Base-by-base conservation (phyloP, 202 grass and related monocot genomes). In the Eragrostis tef region DNA sequence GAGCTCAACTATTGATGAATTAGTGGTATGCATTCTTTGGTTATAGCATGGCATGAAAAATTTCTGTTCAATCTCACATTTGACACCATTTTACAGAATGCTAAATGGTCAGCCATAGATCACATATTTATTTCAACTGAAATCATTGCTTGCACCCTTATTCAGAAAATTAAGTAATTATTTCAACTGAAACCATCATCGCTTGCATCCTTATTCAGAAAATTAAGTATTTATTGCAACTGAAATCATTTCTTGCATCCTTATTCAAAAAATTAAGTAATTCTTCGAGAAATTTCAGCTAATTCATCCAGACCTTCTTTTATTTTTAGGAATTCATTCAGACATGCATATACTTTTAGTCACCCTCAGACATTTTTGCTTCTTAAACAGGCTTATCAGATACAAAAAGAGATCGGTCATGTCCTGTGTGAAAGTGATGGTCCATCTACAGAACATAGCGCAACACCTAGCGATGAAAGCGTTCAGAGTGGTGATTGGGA, bases 11-110 rank as follows among this genome's bases (percentile, higher is more conserved):
- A 56, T 81, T 59, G 29, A 69, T 73, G 81, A 85, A 43, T 14
- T 83, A 59, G 39, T 84, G 84, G 92, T 94, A 87, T 64, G 84
- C 52, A 65, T 86, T 71, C 15, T 78, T 70, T 29, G 5, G 22
- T 42, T 65, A n/a, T n/a, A n/a, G n/a, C n/a, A n/a, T n/a, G n/a
- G n/a, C n/a, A n/a, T n/a, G n/a, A n/a, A n/a, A n/a, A n/a, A n/a
- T n/a, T 67, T 64, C 59, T 43, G 36, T 73, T 62, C 10, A 58
- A 78, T 68, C 46, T 75, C 20, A 60, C 45, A 71, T 44, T 59
- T 44, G 46, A 66, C 6, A 11, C 17, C 59, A 16, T n/a, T 48
- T 56, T 47, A 41, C 42, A 72, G 3, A 16, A 75, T 73, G 67
- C 6, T 15, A 79, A 71, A 65, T 46, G 5, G 50, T 26, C 12